Conservation (phyloP, 225 moss, liverwort and hornwort species). For the Marchantia polymorpha region DNA sequence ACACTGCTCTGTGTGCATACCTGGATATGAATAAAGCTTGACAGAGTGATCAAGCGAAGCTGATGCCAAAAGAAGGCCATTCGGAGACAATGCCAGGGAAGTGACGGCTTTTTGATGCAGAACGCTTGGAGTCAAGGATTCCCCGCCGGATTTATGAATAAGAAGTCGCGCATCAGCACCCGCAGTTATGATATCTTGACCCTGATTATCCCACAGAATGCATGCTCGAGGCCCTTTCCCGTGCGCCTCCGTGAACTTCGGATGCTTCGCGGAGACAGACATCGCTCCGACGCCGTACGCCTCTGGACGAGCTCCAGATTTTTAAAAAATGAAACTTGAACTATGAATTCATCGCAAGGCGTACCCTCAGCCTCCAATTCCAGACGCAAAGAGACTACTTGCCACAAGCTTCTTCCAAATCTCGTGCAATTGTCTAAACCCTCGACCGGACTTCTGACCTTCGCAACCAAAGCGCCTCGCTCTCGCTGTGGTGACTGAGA, state of each 20-base stretch:
- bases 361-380: too few relatives aligned
- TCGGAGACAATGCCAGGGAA: slow-evolving; percentile 36
- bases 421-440: too few relatives aligned
- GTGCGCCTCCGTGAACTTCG: slow-evolving; percentile 42
- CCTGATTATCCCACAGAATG: slow-evolving; percentile 37
- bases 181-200: slow-evolving; percentile 37
- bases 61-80: slow-evolving; percentile 39
- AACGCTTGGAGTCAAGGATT: slow-evolving; percentile 25
- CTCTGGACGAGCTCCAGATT: neutral
- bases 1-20: neutral
- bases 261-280: slow-evolving; percentile 31
- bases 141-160: slow-evolving; percentile 24
- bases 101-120: slow-evolving; percentile 43
- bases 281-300: neutral
- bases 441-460: too few relatives aligned
- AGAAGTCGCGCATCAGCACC: slow-evolving; percentile 42
- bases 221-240: slow-evolving; percentile 36
- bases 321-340: too few relatives aligned
- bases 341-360: too few relatives aligned
- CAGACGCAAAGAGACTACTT: too few relatives aligned
- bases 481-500: too few relatives aligned
- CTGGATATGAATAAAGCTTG: slow-evolving; percentile 48
- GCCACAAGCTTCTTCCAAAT: too few relatives aligned
- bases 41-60: slow-evolving; percentile 44
- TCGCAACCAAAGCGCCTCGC: too few relatives aligned